These are phyloP conservation scores for Kwoniella bestiolae DNA, from an alignment of 768 basidiomycete genomes.

Conservation along the genomic window DNA sequence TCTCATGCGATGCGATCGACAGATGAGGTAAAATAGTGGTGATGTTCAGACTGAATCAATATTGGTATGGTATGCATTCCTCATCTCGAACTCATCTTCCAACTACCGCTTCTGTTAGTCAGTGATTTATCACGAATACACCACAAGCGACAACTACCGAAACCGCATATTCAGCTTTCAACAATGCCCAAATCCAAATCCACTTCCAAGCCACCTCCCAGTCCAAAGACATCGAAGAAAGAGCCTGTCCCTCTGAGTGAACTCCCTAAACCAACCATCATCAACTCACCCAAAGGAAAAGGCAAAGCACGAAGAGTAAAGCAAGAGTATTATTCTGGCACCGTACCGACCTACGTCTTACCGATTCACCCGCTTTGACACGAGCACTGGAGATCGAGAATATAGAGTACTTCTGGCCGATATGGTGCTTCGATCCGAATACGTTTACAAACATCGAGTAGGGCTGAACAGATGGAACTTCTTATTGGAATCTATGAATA, in stretches of 20 bases:
- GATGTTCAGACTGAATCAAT: too few species aligned
- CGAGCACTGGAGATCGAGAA: constrained; percentile 30
- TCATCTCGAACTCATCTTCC: too few species aligned
- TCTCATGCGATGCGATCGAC: not conserved
- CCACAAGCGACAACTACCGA: not conserved
- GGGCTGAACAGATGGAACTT: constrained; percentile 56
- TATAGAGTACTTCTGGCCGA: constrained; percentile 44
- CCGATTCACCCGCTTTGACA: constrained; percentile 53
- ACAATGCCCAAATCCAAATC: constrained; percentile 1
- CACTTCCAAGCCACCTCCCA: not conserved
- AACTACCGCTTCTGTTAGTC: too few species aligned
- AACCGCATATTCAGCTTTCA: not conserved
- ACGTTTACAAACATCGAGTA: constrained; percentile 55
- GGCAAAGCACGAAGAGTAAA: not conserved
- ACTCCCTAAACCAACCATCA: not conserved
- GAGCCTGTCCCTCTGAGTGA: not conserved
- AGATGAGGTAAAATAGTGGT: not conserved
- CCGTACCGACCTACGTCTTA: constrained; percentile 57
- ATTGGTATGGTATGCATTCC: too few species aligned
- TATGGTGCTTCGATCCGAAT: constrained; percentile 56
- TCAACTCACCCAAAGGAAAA: not conserved
- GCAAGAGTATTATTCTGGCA: constrained; percentile 57
- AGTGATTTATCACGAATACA: not conserved
- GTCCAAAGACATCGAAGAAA: constrained; percentile 1
- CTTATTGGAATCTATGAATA: constrained; percentile 52